Conservation (phyloP, 495 filamentous ascomycete genomes). For the Bacidia rubella region DNA sequence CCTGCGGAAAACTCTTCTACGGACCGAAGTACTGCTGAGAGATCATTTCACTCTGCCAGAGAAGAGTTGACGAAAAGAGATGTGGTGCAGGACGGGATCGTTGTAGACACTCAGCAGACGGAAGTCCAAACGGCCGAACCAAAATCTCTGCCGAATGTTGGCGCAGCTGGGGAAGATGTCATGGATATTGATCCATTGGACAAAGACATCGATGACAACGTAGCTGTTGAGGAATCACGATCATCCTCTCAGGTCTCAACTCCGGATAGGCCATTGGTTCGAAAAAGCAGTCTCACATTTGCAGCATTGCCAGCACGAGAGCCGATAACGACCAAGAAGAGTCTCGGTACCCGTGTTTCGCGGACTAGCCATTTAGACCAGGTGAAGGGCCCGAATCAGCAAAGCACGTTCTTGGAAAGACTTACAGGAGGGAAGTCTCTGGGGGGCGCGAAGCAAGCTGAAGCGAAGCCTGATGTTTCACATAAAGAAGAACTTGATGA, state of each 20-base stretch:
- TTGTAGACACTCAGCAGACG: constrained; percentile 15
- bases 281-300: constrained; percentile 90
- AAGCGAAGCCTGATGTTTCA: constrained; percentile 28
- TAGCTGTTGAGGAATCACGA: constrained; percentile 34
- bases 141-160: constrained; percentile 6
- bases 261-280: constrained; percentile 48
- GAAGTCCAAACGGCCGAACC: constrained; percentile 8
- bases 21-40: constrained; percentile 40
- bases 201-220: constrained; percentile 36
- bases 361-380: constrained; percentile 70
- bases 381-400: constrained; percentile 29
- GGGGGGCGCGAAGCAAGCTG: constrained; percentile 31
- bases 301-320: constrained; percentile 84
- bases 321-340: constrained; percentile 64
- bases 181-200: constrained; percentile 17
- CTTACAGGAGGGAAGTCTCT: constrained; percentile 45
- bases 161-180: constrained; percentile 13
- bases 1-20: constrained; percentile 19
- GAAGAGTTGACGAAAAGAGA: constrained; percentile 34
- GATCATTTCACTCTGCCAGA: constrained; percentile 55
- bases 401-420: constrained; percentile 48
- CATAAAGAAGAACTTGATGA: constrained; percentile 37
- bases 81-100: constrained; percentile 11
- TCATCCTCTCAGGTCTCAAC: constrained; percentile 51
- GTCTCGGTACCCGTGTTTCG: constrained; percentile 59